Evolutionary conservation across 306 rosid genomes (phyloP).

Genomic region (Lathyrus sativus): DNA sequence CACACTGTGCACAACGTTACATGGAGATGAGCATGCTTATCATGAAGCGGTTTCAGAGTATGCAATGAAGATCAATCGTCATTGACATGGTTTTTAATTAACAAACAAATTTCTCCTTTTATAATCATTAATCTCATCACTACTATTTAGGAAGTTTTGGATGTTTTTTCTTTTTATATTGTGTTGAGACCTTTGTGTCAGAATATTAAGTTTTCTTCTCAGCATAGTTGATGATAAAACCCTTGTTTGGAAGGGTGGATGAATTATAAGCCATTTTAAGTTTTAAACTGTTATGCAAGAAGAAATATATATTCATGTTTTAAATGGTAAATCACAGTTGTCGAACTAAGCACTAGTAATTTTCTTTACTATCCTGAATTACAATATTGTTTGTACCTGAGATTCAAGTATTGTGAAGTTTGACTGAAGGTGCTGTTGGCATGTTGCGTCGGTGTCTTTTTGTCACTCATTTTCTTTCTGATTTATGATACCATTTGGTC

Average conservation of each 20-base stretch:
- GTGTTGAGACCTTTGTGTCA: conserved; percentile 18
- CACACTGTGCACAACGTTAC: conserved; percentile 84
- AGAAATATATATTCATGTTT: neutral
- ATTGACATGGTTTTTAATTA: conserved; percentile 16
- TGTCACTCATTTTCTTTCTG: neutral
- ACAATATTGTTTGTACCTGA: too few relatives aligned
- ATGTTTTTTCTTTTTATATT: neutral
- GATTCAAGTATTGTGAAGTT: neutral
- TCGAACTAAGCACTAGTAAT: too few relatives aligned
- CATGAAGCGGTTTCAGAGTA: conserved; percentile 73
- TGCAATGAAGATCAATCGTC: conserved; percentile 52
- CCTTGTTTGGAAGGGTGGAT: neutral
- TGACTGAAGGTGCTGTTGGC: neutral
- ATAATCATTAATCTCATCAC: conserved; percentile 29
- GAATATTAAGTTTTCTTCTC: conserved; percentile 24
- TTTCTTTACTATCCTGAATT: too few relatives aligned
- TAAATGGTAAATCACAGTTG: too few relatives aligned
- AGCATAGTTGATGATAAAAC: neutral
- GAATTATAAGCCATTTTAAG: neutral
- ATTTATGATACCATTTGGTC: neutral
- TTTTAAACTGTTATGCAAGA: conserved; percentile 14
- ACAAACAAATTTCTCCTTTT: conserved; percentile 11
- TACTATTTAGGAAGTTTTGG: conserved; percentile 30
- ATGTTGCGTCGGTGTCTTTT: neutral
- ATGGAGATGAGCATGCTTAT: conserved; percentile 70